Evolutionary conservation across 805 yeast species (phyloP).

Genomic region (Debaryomyces tyrocola): DNA sequence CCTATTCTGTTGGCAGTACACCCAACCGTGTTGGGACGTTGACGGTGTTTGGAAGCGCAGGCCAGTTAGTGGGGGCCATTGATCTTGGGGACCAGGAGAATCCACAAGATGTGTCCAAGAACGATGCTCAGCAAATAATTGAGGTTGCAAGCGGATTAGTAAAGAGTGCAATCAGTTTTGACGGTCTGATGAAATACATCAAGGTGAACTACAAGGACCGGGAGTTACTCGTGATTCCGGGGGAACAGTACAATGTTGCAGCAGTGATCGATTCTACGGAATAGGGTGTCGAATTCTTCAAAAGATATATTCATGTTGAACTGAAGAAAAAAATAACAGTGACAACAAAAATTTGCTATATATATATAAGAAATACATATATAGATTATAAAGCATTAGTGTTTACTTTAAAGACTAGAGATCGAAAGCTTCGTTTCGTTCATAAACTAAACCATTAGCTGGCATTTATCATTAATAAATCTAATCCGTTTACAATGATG

Average conservation of each 20-base stretch:
- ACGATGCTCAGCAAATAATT: neutral
- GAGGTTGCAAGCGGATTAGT: neutral
- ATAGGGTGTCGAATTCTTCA: neutral
- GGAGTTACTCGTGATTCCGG: constrained; percentile 1
- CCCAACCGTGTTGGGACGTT: neutral
- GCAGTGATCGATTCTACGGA: neutral
- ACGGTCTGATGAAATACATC: neutral
- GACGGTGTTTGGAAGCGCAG: neutral
- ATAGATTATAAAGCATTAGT: neutral
- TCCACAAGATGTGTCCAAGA: neutral
- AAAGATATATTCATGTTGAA: no score
- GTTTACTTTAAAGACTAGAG: neutral
- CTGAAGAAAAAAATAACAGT: no score
- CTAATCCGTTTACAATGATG: constrained; percentile 47
- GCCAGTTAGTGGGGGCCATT: neutral
- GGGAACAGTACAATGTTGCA: neutral
- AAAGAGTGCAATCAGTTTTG: neutral
- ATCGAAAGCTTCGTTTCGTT: no score
- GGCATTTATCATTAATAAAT: neutral
- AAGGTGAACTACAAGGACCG: neutral
- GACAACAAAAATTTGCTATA: constrained; percentile 1
- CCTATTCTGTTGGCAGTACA: neutral
- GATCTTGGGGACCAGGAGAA: neutral
- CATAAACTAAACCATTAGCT: no score
- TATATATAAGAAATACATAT: neutral